Percentiles rank a stretch among this genome's conserved stretches.
Conservation (phyloP, 495 filamentous ascomycete species). For the Talaromyces stipitatus region DNA sequence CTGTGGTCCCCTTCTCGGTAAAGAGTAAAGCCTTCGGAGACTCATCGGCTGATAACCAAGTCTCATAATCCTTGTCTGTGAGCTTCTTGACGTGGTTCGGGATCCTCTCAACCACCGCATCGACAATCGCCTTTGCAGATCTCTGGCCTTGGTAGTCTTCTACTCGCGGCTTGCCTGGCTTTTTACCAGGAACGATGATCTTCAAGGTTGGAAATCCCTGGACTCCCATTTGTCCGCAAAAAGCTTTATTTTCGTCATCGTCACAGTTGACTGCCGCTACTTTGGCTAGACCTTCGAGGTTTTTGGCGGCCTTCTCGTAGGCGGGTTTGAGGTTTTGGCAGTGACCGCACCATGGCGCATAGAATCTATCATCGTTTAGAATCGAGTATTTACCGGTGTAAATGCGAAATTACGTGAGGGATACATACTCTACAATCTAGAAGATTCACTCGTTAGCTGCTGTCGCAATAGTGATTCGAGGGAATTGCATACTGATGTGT, state of each 20-base stretch:
- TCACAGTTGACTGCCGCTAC: slow-evolving; percentile 96
- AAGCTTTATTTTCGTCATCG: slow-evolving; percentile 82
- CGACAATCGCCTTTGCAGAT: slow-evolving; percentile 77
- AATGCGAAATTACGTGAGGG: background rate
- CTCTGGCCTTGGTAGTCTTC: slow-evolving; percentile 89
- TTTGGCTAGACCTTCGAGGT: slow-evolving; percentile 81
- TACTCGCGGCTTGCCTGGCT: slow-evolving; percentile 70
- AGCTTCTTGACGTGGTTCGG: slow-evolving; percentile 84
- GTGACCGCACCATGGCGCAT: slow-evolving; percentile 93
- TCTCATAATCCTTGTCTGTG: slow-evolving; percentile 69
- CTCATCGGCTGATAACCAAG: slow-evolving; percentile 64
- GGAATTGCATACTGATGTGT: slow-evolving; percentile 67
- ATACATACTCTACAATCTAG: slow-evolving; percentile 62
- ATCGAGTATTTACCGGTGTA: slow-evolving; percentile 10
- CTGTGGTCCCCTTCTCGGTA: slow-evolving; percentile 86
- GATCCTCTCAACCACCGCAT: slow-evolving; percentile 77
- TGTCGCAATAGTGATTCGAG: background rate
- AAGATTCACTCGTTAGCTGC: slow-evolving; percentile 14
- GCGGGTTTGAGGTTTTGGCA: slow-evolving; percentile 92
- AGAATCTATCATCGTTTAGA: slow-evolving; percentile 57
- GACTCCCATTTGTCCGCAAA: slow-evolving; percentile 84
- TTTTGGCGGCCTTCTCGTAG: slow-evolving; percentile 89
- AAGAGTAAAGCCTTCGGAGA: slow-evolving; percentile 85
- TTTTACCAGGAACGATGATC: slow-evolving; percentile 80
- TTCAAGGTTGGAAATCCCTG: slow-evolving; percentile 96